phyloP scores from a whole-genome alignment of 2,329 filamentous ascomycete genomes.

The Raffaelea albimanens region DNA sequence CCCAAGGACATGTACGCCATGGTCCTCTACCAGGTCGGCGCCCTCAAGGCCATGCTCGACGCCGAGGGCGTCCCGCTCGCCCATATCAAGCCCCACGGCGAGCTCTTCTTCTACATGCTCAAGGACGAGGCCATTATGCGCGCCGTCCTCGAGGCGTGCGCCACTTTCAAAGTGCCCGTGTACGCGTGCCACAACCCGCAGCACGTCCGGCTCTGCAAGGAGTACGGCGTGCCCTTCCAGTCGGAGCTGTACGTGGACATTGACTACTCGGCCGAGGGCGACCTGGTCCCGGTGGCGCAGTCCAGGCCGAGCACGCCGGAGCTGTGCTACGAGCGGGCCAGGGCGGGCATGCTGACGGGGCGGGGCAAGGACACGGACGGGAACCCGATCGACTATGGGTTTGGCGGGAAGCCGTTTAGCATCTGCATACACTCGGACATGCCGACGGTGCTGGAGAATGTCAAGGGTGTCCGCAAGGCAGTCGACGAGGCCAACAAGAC shows the following conservation, averaged over 20 bases:
- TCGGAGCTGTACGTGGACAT: constrained; percentile 15
- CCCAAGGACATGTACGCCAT: neutral
- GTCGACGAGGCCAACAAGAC: constrained; percentile 10
- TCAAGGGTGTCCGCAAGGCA: constrained; percentile 13
- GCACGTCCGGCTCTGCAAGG: constrained; percentile 14
- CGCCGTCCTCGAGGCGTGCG: constrained; percentile 2
- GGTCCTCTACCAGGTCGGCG: neutral
- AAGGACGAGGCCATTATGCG: constrained; percentile 1
- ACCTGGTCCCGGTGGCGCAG: constrained; percentile 14
- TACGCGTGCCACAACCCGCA: neutral
- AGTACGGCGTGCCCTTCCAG: constrained; percentile 11
- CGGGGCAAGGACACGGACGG: constrained; percentile 12
- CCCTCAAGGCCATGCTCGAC: neutral
- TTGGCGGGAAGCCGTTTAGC: constrained; percentile 16
- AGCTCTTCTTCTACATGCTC: constrained; percentile 4
- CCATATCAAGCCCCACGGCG: neutral
- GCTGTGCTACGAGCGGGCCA: constrained; percentile 13
- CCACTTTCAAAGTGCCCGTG: neutral
- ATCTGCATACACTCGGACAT: constrained; percentile 22
- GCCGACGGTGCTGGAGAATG: constrained; percentile 18
- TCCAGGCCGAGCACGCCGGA: constrained; percentile 12
- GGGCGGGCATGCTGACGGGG: constrained; percentile 11
- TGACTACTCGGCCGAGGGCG: constrained; percentile 14
- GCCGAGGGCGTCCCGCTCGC: neutral
- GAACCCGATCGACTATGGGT: constrained; percentile 13